phyloP scores from a whole-genome alignment of 75 land plant genomes.

The Adiantum capillusveneris region DNA sequence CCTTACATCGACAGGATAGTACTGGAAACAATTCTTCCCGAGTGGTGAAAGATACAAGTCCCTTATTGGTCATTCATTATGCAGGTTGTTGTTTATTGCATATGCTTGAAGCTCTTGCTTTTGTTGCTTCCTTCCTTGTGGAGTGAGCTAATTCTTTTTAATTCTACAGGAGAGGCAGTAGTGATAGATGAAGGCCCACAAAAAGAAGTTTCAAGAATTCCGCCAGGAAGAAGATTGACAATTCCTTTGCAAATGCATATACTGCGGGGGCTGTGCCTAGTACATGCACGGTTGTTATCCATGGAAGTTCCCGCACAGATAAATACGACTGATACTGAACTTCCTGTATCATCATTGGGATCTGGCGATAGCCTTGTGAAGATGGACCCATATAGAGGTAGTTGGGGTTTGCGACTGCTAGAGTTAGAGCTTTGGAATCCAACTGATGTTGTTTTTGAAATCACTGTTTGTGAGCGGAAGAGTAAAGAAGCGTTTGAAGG shows the following conservation, averaged over 20 bases:
- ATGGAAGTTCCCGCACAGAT: slow-evolving; percentile 96
- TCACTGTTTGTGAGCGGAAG: slow-evolving; percentile 50
- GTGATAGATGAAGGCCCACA: slow-evolving; percentile 13
- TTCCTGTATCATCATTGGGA: slow-evolving; percentile 3
- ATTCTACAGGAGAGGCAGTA: too few relatives aligned
- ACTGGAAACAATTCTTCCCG: slow-evolving; percentile 28
- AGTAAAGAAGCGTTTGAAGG: slow-evolving; percentile 22
- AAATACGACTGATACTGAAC: slow-evolving; percentile 33
- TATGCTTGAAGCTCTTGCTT: too few relatives aligned
- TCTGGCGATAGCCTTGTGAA: slow-evolving; percentile 51
- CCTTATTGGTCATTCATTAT: slow-evolving; percentile 73
- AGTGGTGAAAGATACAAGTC: slow-evolving; percentile 55
- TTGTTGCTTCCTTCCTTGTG: too few relatives aligned
- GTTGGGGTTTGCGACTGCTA: slow-evolving; percentile 89
- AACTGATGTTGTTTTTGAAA: slow-evolving; percentile 86
- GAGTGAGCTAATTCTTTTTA: too few relatives aligned
- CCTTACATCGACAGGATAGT: slow-evolving; percentile 14
- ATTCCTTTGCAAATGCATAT: slow-evolving; percentile 76
- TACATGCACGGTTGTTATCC: slow-evolving; percentile 83
- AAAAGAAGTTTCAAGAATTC: slow-evolving; percentile 12
- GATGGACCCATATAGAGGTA: slow-evolving; percentile 90
- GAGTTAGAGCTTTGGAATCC: slow-evolving; percentile 91
- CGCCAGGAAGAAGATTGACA: slow-evolving; percentile 82
- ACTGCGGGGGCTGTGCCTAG: slow-evolving; percentile 67
- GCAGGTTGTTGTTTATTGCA: too few relatives aligned